These are phyloP conservation scores for Lichtheimia corymbifera DNA, from an alignment of 371 early-diverging fungal species.

Conservation along the genomic window DNA sequence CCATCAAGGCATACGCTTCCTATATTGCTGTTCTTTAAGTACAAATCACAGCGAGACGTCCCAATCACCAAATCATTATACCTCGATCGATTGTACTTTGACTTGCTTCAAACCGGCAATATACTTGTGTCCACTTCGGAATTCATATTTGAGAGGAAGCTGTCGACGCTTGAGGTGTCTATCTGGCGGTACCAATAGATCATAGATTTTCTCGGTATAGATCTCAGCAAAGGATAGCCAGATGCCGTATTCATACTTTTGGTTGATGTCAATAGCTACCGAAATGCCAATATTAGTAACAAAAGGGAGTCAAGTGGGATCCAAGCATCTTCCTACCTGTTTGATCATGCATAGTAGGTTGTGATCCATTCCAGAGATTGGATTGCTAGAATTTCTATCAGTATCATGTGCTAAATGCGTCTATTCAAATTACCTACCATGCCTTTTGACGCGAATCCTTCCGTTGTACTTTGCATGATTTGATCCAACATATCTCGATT, in stretches of 20 bases:
- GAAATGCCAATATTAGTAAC: not conserved
- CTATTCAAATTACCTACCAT: no score
- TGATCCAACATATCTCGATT: slow-evolving; percentile 28
- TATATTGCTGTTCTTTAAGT: not conserved
- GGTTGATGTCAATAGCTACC: slow-evolving; percentile 39
- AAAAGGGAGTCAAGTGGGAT: not conserved
- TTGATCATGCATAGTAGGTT: slow-evolving; percentile 14
- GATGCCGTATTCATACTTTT: slow-evolving; percentile 64
- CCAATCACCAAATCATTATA: not conserved
- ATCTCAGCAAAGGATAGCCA: slow-evolving; percentile 83
- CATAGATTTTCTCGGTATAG: slow-evolving; percentile 84
- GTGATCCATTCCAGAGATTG: slow-evolving; percentile 18
- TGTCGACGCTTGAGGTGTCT: slow-evolving; percentile 36
- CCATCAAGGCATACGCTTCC: slow-evolving; percentile 64
- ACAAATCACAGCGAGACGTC: not conserved
- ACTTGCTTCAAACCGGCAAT: slow-evolving; percentile 60
- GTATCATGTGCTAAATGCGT: no score
- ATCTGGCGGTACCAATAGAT: slow-evolving; percentile 65
- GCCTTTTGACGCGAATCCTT: no score
- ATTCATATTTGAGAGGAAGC: slow-evolving; percentile 61
- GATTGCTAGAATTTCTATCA: slow-evolving; percentile 15
- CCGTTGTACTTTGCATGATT: not conserved
- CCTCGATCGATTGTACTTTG: slow-evolving; percentile 55
- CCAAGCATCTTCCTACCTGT: slow-evolving; percentile 13
- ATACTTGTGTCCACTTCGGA: slow-evolving; percentile 57